Percentiles rank a stretch among this genome's conserved stretches.
These are phyloP conservation scores for Pleurotus cornucopiae DNA, from an alignment of 768 basidiomycete genomes.

Conservation along the genomic window DNA sequence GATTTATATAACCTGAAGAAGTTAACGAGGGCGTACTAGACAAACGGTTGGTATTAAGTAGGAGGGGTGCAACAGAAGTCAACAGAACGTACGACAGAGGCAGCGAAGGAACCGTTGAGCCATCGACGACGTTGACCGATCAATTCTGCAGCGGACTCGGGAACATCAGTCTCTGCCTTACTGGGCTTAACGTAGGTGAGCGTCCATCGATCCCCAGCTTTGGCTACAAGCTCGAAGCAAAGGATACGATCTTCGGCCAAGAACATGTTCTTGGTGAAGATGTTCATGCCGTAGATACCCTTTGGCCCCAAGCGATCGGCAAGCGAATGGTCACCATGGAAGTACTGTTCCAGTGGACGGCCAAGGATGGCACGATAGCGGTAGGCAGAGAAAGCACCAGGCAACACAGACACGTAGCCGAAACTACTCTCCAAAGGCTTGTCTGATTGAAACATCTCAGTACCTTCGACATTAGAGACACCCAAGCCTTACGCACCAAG, in stretches of 20 bases:
- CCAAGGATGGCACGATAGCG: constrained; percentile 90
- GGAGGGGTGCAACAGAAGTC: background rate
- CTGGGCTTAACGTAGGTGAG: constrained; percentile 89
- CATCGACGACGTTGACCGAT: constrained; percentile 95
- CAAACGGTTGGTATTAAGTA: background rate
- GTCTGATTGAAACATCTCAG: constrained; percentile 36
- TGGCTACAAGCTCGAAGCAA: constrained; percentile 95
- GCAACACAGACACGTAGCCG: constrained; percentile 91
- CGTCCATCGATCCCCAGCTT: constrained; percentile 83
- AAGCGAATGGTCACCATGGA: constrained; percentile 83
- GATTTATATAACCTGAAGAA: constrained; percentile 88
- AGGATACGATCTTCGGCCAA: constrained; percentile 85
- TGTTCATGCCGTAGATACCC: constrained; percentile 94
- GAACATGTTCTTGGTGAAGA: constrained; percentile 93
- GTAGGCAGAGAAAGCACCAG: constrained; percentile 96
- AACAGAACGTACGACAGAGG: constrained; percentile 65
- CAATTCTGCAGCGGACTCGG: constrained; percentile 85
- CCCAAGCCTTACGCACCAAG: constrained; percentile 43
- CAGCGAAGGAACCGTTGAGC: constrained; percentile 95
- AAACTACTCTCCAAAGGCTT: constrained; percentile 94
- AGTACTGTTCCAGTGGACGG: constrained; percentile 79
- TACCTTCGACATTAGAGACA: background rate
- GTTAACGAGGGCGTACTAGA: constrained; percentile 85
- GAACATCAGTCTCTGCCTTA: constrained; percentile 96
- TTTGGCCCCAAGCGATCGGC: constrained; percentile 89